Evolutionary conservation across 768 basidiomycete species (phyloP).

Genomic region (Hysterangium stoloniferum): DNA sequence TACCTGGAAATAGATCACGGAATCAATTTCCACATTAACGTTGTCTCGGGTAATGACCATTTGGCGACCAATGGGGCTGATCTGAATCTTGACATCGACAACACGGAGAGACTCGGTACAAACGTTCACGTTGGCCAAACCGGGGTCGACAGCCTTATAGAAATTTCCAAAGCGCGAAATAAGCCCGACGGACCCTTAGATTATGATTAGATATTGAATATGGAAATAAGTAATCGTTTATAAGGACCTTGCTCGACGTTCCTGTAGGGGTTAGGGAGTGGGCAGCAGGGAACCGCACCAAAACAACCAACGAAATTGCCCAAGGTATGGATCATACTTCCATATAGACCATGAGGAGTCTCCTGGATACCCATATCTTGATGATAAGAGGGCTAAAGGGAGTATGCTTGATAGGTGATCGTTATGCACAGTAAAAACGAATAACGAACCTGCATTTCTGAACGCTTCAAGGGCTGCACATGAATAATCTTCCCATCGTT

Average conservation of each 20-base stretch:
- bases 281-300: slow-evolving; percentile 80
- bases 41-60: slow-evolving; percentile 94
- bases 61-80: slow-evolving; percentile 79
- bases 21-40: slow-evolving; percentile 91
- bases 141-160: slow-evolving; percentile 93
- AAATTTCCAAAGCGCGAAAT: slow-evolving; percentile 93
- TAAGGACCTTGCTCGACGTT: slow-evolving; percentile 71
- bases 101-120: slow-evolving; percentile 83
- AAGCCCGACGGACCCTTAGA: slow-evolving; percentile 84
- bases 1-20: slow-evolving; percentile 82
- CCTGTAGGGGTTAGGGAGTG: slow-evolving; percentile 77
- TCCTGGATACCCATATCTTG: slow-evolving; percentile 79
- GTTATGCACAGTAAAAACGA: not conserved
- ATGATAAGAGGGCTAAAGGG: slow-evolving; percentile 76
- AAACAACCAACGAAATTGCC: slow-evolving; percentile 58
- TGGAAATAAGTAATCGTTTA: slow-evolving; percentile 3
- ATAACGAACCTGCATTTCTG: slow-evolving; percentile 73
- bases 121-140: slow-evolving; percentile 86
- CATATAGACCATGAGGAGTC: slow-evolving; percentile 83
- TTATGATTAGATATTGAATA: slow-evolving; percentile 1
- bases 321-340: slow-evolving; percentile 66
- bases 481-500: slow-evolving; percentile 43
- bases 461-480: slow-evolving; percentile 79
- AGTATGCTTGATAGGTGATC: slow-evolving; percentile 1
- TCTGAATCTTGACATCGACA: slow-evolving; percentile 96